Evolutionary conservation across 1,284 basidiomycete species (phyloP), one percentile per base, ranked within the genome.

Genomic region (Microbotryum silenes-acaulis): DNA sequence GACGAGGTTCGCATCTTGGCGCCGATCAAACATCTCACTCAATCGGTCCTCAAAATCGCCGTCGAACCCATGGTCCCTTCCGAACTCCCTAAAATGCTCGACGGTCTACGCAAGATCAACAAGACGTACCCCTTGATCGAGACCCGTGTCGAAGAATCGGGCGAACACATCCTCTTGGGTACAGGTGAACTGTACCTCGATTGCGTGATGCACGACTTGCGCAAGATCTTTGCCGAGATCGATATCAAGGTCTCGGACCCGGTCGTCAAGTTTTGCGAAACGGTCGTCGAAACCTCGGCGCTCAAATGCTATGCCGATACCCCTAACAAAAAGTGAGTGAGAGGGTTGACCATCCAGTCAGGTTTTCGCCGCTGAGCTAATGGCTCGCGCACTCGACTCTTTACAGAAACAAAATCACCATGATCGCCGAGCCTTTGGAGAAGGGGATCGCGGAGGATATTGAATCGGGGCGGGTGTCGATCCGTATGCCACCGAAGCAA

Each of bases 181-280:
- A 97, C 96, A 0, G 96, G 96, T 58, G 96, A 99, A 75, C 79
- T 99, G 54, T 97, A 96, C 77, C 81, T 99, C 71, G 96, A 99
- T 75, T 96, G 88, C 68, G 88, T 97, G 51, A 84, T 99, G 85
- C 93, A 98, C 74, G 96, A 99, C 77, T 78, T 99, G 66, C 82
- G 96, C 63, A 83, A 83, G 65, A 75, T 98, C 66, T 99, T 96
- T 78, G 85, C 89, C 51, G 96, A 98, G 79, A 97, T 98, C 70
- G 96, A 99, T 81, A 97, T 99, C 81, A 97, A 98, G 79, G 92
- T 98, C 18, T 97, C 92, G 37, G 96, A 99, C 79, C 96, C 96
- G 1, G 92, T 97, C 33, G 96, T 93, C 29, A 91, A 92, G 74
- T 98, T 99, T 79, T 90, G 91, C 74, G 96, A 99, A 79, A 99